Base-by-base conservation (phyloP, 2,329 filamentous ascomycete species). In the Moelleriella libera region DNA sequence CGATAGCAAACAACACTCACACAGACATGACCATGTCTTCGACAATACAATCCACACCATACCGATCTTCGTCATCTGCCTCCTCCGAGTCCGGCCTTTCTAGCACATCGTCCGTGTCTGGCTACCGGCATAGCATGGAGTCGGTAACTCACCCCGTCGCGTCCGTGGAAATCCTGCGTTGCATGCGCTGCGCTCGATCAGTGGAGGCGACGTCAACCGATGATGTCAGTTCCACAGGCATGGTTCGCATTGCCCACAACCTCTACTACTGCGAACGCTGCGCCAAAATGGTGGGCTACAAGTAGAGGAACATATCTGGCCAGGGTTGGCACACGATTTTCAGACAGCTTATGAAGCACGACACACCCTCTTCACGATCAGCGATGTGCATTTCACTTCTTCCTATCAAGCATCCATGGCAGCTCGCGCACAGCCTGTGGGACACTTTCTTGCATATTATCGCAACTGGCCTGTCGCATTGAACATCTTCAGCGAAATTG, bases 241-340 rank as follows among this genome's bases (percentile, higher is more conserved):
- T 83, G 78, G 72, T 83, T 11, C 71, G 74, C 56, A 78, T 82
- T 51, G 76, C 77, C 2, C 74, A 76, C 60, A 80, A 80, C 61
- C 72, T 82, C 51, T 82, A 82, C 66, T 82, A 83, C 63, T 82
- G 79, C 64, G 69, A 74, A 50, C 70, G 76, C 37, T 83, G 79
- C 59, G 79, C 79, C 50, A 75, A 72, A 58, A 75, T 78, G 60
- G 75, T 79, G 32, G 79, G 78, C 55, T 82, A 80, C 62, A 76
- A 73, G 60, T 81, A 72, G 74, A 29, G 14, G 9, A 28, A 9
- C 41, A 29, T 11, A 5, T 9, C 28, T 5, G 9, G 41, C 41
- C 41, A 43, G 41, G 14, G 28, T 9, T 41, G 40, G 40, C 40
- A 41, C 11, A 7, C 32, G 32, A 37, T 37, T 37, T 37, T 37